Percentiles rank a stretch among this genome's conserved stretches.
Evolutionary conservation across 2,329 filamentous ascomycete genomes (phyloP).

Genomic region (Podosphaera xanthii): DNA sequence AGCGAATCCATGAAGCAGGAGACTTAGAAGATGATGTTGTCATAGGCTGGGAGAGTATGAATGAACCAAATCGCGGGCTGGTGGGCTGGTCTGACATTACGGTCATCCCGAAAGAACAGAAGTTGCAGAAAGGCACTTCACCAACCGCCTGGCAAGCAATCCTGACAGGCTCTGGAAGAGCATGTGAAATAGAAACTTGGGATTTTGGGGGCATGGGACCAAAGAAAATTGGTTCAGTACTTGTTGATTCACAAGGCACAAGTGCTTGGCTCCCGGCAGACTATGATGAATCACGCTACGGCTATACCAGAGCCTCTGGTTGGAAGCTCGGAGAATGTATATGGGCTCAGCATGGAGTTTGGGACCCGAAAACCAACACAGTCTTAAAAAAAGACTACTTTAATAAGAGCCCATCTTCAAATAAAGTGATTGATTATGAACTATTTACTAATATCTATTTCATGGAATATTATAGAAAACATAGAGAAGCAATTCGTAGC

Average conservation of each 20-base stretch:
- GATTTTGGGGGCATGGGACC: constrained; percentile 86
- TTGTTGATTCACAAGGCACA: constrained; percentile 75
- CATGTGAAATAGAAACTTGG: constrained; percentile 78
- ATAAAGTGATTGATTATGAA: constrained; percentile 53
- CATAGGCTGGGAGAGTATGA: constrained; percentile 89
- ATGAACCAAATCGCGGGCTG: constrained; percentile 80
- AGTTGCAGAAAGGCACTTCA: constrained; percentile 75
- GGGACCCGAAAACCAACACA: constrained; percentile 60
- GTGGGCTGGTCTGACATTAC: constrained; percentile 66
- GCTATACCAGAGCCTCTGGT: constrained; percentile 64
- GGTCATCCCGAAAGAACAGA: constrained; percentile 64
- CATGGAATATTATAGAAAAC: constrained; percentile 62
- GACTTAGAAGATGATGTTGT: constrained; percentile 71
- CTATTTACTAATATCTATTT: constrained; percentile 83
- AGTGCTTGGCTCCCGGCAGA: constrained; percentile 62
- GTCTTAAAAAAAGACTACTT: constrained; percentile 78
- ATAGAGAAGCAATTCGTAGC: constrained; percentile 48
- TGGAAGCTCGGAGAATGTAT: constrained; percentile 92
- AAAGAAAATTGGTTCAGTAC: constrained; percentile 60
- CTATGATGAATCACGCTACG: constrained; percentile 72
- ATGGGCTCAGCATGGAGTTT: constrained; percentile 92
- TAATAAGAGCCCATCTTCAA: constrained; percentile 49
- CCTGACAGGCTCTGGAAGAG: constrained; percentile 69
- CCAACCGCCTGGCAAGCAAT: constrained; percentile 91
- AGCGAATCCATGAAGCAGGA: constrained; percentile 69